Evolutionary conservation across 1,284 basidiomycete genomes (phyloP).

Genomic region (Ceratobasidium sp.): DNA sequence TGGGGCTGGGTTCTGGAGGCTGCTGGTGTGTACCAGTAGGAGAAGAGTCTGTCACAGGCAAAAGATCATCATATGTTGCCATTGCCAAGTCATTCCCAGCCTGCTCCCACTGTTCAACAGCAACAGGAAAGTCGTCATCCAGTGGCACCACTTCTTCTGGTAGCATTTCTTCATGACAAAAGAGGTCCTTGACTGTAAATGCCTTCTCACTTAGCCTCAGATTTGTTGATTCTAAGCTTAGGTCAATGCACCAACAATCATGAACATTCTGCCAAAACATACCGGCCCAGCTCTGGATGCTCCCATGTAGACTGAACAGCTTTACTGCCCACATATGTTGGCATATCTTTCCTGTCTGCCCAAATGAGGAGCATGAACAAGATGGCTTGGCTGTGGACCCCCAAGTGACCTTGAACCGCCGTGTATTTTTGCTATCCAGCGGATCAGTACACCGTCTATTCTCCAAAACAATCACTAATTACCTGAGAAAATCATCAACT

Average conservation of each 20-base stretch:
- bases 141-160: not conserved
- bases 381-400: not conserved
- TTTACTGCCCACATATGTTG: conserved; percentile 13
- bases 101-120: not conserved
- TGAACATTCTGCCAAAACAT: not conserved
- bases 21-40: too few relatives aligned
- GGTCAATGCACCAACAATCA: not conserved
- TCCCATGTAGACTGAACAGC: not conserved
- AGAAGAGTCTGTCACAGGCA: not conserved
- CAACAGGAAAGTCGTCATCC: conserved; percentile 3
- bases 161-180: not conserved
- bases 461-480: not conserved
- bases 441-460: not conserved
- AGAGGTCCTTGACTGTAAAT: not conserved
- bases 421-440: not conserved
- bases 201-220: not conserved
- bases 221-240: not conserved
- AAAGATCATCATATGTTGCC: not conserved
- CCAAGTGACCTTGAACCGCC: conserved; percentile 12
- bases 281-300: not conserved
- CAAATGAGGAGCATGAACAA: not conserved
- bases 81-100: not conserved
- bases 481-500: not conserved
- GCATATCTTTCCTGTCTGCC: conserved; percentile 19
- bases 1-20: too few relatives aligned